These are phyloP conservation scores for Quercus phellos DNA, from an alignment of 331 rosid genomes.

Conservation along the genomic window DNA sequence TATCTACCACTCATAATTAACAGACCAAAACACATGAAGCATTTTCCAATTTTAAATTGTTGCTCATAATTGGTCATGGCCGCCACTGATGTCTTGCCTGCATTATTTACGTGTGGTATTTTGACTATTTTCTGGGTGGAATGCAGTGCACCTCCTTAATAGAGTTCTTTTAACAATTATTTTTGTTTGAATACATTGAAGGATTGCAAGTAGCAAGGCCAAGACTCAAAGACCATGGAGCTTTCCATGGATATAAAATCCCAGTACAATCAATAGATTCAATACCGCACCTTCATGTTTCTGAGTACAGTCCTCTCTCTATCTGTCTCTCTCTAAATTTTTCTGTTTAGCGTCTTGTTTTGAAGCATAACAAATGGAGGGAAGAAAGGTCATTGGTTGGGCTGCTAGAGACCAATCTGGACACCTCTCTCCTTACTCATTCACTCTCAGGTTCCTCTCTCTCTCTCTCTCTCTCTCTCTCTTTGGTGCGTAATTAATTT, in stretches of 20 bases:
- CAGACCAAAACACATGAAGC: too few species aligned
- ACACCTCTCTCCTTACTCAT: constrained; percentile 24
- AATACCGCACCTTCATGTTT: neutral
- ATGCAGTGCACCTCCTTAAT: neutral
- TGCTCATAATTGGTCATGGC: neutral
- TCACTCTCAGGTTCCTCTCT: constrained; percentile 26
- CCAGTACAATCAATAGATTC: neutral
- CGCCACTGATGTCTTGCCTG: neutral
- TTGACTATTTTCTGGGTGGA: neutral
- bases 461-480: neutral
- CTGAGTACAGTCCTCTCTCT: neutral
- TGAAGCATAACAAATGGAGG: constrained; percentile 18
- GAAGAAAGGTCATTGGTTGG: constrained; percentile 28
- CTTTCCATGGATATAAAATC: constrained; percentile 1
- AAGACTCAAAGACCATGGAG: neutral
- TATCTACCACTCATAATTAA: fast-evolving
- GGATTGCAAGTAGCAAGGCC: neutral
- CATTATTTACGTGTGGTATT: neutral
- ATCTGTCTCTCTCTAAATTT: neutral
- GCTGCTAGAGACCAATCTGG: constrained; percentile 40
- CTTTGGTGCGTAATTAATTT: too few species aligned
- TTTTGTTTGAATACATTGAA: neutral
- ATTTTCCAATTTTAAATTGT: too few species aligned
- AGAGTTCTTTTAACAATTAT: neutral
- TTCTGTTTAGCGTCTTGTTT: neutral